phyloP scores from a whole-genome alignment of 208 protist genomes.

The Trypanosoma conorhini region DNA sequence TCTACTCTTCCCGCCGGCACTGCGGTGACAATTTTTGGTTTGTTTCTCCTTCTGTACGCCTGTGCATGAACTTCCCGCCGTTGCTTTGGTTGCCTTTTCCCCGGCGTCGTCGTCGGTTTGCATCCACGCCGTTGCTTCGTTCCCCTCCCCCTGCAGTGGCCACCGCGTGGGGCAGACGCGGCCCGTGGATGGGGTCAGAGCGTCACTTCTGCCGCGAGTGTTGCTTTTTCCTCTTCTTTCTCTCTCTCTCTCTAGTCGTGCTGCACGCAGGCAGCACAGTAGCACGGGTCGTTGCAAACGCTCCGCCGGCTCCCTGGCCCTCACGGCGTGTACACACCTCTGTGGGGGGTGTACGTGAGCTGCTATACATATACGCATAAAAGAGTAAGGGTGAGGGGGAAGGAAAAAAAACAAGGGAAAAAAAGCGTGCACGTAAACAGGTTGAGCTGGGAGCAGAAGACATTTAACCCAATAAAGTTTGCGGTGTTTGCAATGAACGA shows the following conservation, averaged over 20 bases:
- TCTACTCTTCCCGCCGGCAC: no score
- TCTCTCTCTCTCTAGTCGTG: not conserved
- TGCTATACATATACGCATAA: not conserved
- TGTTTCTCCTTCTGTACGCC: no score
- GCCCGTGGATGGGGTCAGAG: not conserved
- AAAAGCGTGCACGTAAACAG: conserved; percentile 2
- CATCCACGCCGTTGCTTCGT: not conserved
- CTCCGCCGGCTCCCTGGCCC: not conserved
- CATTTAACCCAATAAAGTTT: not conserved
- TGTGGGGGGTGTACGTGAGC: not conserved
- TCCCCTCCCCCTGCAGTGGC: not conserved
- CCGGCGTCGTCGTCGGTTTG: not conserved
- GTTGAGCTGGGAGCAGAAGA: not conserved
- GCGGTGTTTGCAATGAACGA: not conserved
- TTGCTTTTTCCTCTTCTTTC: not conserved
- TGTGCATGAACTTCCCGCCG: not conserved
- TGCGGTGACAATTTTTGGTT: no score
- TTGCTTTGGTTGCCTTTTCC: not conserved
- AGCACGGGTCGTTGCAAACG: no score
- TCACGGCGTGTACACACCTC: not conserved
- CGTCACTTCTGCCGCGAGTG: not conserved
- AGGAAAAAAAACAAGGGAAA: not conserved
- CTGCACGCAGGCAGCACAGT: no score
- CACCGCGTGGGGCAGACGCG: not conserved
- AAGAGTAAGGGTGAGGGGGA: not conserved